Evolutionary conservation across 805 yeast species (phyloP).

Genomic region (Cyberlindnera japonica): DNA sequence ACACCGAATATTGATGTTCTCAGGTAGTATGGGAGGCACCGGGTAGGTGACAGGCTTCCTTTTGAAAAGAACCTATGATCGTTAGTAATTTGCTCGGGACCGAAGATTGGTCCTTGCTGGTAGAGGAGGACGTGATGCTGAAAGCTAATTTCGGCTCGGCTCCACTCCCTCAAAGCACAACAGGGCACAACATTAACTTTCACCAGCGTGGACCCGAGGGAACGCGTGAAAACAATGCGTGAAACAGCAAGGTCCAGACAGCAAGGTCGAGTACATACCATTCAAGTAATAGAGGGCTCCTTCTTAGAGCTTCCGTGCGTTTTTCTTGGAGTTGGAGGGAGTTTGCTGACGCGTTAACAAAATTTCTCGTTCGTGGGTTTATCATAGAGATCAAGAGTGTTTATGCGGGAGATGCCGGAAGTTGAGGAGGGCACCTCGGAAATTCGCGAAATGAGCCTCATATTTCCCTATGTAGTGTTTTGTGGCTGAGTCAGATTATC

Average conservation of each 20-base stretch:
- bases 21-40: slow-evolving; percentile 55
- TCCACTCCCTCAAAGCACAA: no score
- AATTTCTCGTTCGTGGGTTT: slow-evolving; percentile 1
- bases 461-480: not conserved
- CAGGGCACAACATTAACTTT: no score
- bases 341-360: slow-evolving; percentile 2
- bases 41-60: slow-evolving; percentile 64
- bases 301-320: not conserved
- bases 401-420: no score
- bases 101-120: no score
- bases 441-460: not conserved
- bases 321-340: not conserved
- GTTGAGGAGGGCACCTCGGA: no score
- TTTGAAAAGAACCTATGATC: slow-evolving; percentile 63
- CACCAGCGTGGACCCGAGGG: no score
- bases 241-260: no score
- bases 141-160: no score
- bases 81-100: slow-evolving; percentile 10
- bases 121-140: no score
- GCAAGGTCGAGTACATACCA: not conserved
- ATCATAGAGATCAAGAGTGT: slow-evolving; percentile 1
- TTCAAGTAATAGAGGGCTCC: not conserved
- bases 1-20: slow-evolving; percentile 55
- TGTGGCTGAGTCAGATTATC: slow-evolving; percentile 1
- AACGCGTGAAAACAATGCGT: no score